These are phyloP conservation scores for Chaetomium sp. DNA, from an alignment of 2,329 filamentous ascomycete genomes.

Conservation along the genomic window DNA sequence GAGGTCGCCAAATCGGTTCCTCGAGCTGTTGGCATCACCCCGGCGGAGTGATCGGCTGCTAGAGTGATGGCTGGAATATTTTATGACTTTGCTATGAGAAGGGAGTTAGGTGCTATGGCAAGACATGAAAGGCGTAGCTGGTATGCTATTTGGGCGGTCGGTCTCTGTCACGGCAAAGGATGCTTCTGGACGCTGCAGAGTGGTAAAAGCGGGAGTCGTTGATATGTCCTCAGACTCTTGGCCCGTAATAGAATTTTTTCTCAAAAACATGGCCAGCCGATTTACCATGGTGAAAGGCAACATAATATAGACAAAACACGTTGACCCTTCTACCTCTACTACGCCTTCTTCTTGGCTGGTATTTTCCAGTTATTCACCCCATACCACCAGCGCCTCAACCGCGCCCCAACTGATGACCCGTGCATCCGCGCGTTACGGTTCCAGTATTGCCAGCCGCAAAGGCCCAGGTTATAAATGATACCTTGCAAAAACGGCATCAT, in stretches of 20 bases:
- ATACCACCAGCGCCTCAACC: conserved; percentile 90
- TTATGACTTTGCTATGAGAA: conserved; percentile 12
- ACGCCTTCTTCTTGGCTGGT: conserved; percentile 45
- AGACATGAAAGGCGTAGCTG: conserved; percentile 17
- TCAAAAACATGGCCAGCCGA: neutral
- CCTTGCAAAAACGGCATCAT: conserved; percentile 87
- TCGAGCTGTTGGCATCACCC: conserved; percentile 39
- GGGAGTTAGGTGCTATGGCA: conserved; percentile 28
- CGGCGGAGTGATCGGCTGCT: conserved; percentile 19
- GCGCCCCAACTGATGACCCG: conserved; percentile 75
- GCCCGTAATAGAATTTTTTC: conserved; percentile 20
- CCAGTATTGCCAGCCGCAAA: conserved; percentile 89
- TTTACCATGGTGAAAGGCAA: neutral
- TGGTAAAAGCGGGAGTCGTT: conserved; percentile 16
- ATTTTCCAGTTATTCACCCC: conserved; percentile 87
- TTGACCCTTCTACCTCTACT: neutral
- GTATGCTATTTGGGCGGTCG: conserved; percentile 3
- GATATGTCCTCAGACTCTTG: conserved; percentile 10
- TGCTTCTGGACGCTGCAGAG: neutral
- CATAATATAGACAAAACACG: neutral
- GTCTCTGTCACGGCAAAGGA: neutral
- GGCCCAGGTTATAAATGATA: conserved; percentile 79
- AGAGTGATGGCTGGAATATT: neutral
- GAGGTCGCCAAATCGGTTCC: conserved; percentile 53
- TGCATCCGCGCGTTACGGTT: conserved; percentile 77